Percentiles rank a stretch among this genome's conserved stretches.
Evolutionary conservation across 805 yeast genomes (phyloP).

Genomic region (Kluyveromyces starmeri): DNA sequence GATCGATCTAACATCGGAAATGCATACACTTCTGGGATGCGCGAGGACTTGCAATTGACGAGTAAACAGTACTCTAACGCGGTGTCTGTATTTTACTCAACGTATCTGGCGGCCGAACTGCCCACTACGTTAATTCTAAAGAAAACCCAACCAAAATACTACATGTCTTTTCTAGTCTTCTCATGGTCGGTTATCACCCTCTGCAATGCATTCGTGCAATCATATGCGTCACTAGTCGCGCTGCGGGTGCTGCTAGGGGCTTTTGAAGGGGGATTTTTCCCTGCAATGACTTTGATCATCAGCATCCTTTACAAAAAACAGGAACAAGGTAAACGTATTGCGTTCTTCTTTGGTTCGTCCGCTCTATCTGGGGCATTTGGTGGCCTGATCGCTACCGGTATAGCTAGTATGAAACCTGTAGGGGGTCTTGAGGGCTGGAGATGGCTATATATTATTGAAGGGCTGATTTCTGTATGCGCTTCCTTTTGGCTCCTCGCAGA

Average conservation of each 20-base stretch:
- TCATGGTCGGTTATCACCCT: conserved; percentile 30
- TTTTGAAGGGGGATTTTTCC: conserved; percentile 37
- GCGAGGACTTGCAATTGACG: conserved; percentile 40
- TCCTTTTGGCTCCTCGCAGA: conserved; percentile 22
- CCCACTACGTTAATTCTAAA: conserved; percentile 28
- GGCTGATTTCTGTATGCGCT: conserved; percentile 27
- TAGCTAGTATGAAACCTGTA: conserved; percentile 23
- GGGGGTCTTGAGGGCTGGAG: conserved; percentile 30
- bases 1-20: conserved; percentile 51
- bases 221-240: conserved; percentile 30
- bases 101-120: conserved; percentile 30
- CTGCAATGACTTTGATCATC: conserved; percentile 30
- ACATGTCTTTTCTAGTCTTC: conserved; percentile 18
- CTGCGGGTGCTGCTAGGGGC: conserved; percentile 36
- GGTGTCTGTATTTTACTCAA: conserved; percentile 31
- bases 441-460: conserved; percentile 35
- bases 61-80: conserved; percentile 35
- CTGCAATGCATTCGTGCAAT: conserved; percentile 27
- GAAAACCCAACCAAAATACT: conserved; percentile 19
- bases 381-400: conserved; percentile 33
- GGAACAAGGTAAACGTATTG: conserved; percentile 32
- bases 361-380: conserved; percentile 38
- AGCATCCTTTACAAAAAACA: conserved; percentile 31
- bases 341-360: conserved; percentile 35
- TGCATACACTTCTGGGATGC: conserved; percentile 53